Base-by-base conservation (phyloP, 2,329 filamentous ascomycete species). In the Aureobasidium uvarum region DNA sequence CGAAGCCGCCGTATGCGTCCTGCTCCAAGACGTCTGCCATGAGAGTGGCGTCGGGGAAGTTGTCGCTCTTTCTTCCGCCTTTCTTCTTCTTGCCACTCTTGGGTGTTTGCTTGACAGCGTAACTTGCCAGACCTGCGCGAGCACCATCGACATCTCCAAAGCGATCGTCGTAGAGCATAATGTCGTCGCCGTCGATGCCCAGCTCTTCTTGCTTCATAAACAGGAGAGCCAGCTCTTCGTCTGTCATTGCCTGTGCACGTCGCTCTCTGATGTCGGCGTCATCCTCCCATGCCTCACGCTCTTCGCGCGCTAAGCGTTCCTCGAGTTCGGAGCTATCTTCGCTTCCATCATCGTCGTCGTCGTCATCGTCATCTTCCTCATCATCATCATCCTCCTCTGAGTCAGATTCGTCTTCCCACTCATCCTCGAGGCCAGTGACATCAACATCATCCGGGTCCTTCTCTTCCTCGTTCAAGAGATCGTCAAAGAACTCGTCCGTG, bases 1-100 rank as follows among this genome's bases (percentile, higher is more conserved):
- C 92, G 68, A 96, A 88, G 10, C 86, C 89, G 67, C 89, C 86
- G 65, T 87, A 81, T 65, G 84, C 83, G 69, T 85, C 83, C 68
- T 79, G 76, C n/a, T 86, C 84, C 2, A 87, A 77, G 0, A 81
- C 80, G 72, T 86, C 85, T 3, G 84, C 85, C 70, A 87, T 81
- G 18, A 81, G 78, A 52, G 79, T 80, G 6, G 85, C 85, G 43
- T 81, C 80, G 18, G 83, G 82, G 70, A 86, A 87, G 43, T 71
- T 73, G 48, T 68, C 67, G 25, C 75, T 74, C 48, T 69, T 70
- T 58, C 63, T 67, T 56, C 70, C 69, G 14, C 62, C 56, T 41
- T 54, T 46, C 43, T 68, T 68, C 48, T 54, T 46, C 36, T 68
- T 68, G 38, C 62, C 51, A 67, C 68, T 14, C 66, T 66, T 67